Percentiles rank a stretch among this genome's conserved stretches.
Evolutionary conservation across 805 yeast species (phyloP).

Genomic region (Kuraishia floccosa): DNA sequence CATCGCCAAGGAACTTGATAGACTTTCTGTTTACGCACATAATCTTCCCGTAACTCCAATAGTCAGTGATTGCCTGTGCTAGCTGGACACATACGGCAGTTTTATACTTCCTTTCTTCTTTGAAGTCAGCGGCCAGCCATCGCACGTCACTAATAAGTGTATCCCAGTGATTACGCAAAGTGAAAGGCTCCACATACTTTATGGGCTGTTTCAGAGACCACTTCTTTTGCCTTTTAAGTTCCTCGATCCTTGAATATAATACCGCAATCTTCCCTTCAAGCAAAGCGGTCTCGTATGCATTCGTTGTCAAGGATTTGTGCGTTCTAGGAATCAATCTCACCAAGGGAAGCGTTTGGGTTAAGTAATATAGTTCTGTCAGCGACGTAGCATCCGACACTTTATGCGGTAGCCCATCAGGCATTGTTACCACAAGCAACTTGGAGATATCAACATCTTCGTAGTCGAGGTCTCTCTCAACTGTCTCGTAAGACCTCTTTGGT

Average conservation of each 20-base stretch:
- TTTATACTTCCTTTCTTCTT: constrained; percentile 59
- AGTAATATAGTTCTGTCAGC: constrained; percentile 74
- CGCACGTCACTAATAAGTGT: constrained; percentile 61
- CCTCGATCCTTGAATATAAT: constrained; percentile 83
- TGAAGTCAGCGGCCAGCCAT: constrained; percentile 76
- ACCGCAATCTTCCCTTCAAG: constrained; percentile 89
- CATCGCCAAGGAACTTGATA: constrained; percentile 17
- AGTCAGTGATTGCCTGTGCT: constrained; percentile 66
- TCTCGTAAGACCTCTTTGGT: constrained; percentile 16
- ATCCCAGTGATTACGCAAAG: constrained; percentile 53
- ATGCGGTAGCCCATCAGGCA: constrained; percentile 42
- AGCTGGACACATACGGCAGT: constrained; percentile 57
- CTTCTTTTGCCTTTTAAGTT: constrained; percentile 71
- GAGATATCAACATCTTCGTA: constrained; percentile 27
- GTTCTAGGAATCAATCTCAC: constrained; percentile 73
- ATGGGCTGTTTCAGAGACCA: constrained; percentile 90
- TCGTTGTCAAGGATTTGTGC: constrained; percentile 79
- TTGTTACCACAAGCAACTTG: constrained; percentile 29
- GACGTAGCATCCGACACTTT: constrained; percentile 50
- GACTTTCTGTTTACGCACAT: constrained; percentile 48
- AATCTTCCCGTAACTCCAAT: constrained; percentile 66
- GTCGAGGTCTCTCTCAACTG: constrained; percentile 17
- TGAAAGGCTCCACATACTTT: constrained; percentile 57
- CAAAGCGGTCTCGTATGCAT: constrained; percentile 72
- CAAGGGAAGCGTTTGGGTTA: constrained; percentile 81